These are phyloP conservation scores for Pythium graminicola DNA, from an alignment of 352 stramenopile species.

Conservation along the genomic window DNA sequence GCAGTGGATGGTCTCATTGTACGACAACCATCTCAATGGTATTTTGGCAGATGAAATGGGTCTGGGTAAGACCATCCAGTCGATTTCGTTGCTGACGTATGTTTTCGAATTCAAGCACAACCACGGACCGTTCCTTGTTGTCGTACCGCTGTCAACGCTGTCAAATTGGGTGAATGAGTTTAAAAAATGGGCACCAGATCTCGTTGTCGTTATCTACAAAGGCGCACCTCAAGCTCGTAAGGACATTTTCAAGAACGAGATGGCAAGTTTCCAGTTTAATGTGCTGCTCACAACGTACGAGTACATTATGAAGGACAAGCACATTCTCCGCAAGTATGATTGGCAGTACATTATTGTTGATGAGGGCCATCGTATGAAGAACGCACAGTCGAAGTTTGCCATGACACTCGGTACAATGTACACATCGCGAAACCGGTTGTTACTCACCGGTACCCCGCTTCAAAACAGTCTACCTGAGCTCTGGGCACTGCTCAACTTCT, in stretches of 20 bases:
- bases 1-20: slow-evolving; percentile 95
- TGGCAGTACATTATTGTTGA: slow-evolving; percentile 98
- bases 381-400: slow-evolving; percentile 90
- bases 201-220: slow-evolving; percentile 98
- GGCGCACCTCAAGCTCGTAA: slow-evolving; percentile 62
- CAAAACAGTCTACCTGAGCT: slow-evolving; percentile 99
- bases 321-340: slow-evolving; percentile 89
- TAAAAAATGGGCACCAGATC: slow-evolving; percentile 63
- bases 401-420: slow-evolving; percentile 76
- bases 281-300: slow-evolving; percentile 92
- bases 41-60: slow-evolving; percentile 87
- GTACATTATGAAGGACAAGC: slow-evolving; percentile 94
- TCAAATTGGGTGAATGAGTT: slow-evolving; percentile 96
- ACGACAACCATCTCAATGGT: slow-evolving; percentile 95
- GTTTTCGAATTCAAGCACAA: slow-evolving; percentile 87
- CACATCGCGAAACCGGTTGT: slow-evolving; percentile 92
- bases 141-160: slow-evolving; percentile 97
- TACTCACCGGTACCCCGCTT: slow-evolving; percentile 97
- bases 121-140: slow-evolving; percentile 94
- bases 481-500: slow-evolving; percentile 99
- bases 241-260: slow-evolving; percentile 37
- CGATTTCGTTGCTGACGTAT: slow-evolving; percentile 91
- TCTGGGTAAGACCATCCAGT: slow-evolving; percentile 90
- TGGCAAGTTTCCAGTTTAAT: slow-evolving; percentile 87
- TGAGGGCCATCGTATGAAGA: slow-evolving; percentile 98